Evolutionary conservation across 2,329 filamentous ascomycete species (phyloP), one percentile per base, ranked within the genome.

Genomic region (Alternaria sp.): DNA sequence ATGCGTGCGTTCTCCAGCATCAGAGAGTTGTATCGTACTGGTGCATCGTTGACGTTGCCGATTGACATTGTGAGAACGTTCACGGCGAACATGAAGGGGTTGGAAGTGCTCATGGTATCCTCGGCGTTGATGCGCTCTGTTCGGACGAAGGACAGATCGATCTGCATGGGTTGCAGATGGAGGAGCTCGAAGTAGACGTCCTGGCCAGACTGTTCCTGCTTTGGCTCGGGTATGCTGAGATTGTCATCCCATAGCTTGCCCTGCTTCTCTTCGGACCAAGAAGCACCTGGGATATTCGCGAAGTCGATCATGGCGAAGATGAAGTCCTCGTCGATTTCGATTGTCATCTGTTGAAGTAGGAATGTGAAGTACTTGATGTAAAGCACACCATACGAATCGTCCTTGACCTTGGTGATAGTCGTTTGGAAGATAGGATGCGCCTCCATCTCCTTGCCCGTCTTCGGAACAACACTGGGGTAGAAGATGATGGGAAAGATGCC

Each of bases 61-160:
- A 99, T 96, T 14, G 96, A 97, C 96, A 99, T 99, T 1, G 96
- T 98, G 84, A 99, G 90, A 70, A 98, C 93, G 76, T 99, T 98
- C 79, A 98, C 90, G 78, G 97, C 94, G 83, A 98, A 99, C 94
- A 98, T 98, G 79, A 99, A 87, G 1, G 96, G 96, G 76, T 97
- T 99, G 45, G 93, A 93, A 14, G 82, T 83, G 50, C 93, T 93
- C 50, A 94, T 92, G 71, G 96, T 96, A 79, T 98, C 94, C 78
- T 98, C 95, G 3, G 93, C 95, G 69, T 99, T 99, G 82, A 99
- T 92, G 11, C 94, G 89, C 79, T 99, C 96, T 0, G 96, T 99
- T 20, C 96, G 91, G 79, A 99, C 96, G 76, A 99, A 97, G 1
- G 96, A 98, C 57, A 99, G 84, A 82, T 99, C 94, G 53, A 99